A percentile compares a stretch with the other conserved stretches of the same genome.
Conservation (phyloP, 1,284 basidiomycete species). For the Ceratobasidium sp. region DNA sequence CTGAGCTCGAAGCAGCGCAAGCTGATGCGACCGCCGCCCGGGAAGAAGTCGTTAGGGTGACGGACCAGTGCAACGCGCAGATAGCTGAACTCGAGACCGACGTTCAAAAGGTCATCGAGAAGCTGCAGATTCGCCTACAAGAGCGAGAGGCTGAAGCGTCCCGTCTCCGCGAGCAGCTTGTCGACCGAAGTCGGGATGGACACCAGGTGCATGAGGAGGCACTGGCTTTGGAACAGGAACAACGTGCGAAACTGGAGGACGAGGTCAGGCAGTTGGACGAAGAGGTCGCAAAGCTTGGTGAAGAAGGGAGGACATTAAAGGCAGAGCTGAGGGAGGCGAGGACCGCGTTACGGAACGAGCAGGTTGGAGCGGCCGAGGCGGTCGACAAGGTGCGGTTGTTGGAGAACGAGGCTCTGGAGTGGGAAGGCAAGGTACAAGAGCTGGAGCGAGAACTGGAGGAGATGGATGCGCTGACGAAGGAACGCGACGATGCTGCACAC, state of each 20-base stretch:
- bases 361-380: constrained; percentile 15
- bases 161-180: constrained; percentile 23
- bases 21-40: constrained; percentile 36
- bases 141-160: constrained; percentile 44
- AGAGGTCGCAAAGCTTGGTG: constrained; percentile 28
- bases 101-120: constrained; percentile 37
- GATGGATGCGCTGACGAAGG: constrained; percentile 57
- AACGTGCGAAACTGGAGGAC: constrained; percentile 16
- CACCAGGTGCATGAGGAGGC: constrained; percentile 43
- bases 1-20: constrained; percentile 35
- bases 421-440: constrained; percentile 70
- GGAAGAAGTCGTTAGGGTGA: constrained; percentile 41
- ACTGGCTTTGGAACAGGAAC: constrained; percentile 39
- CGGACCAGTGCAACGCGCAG: constrained; percentile 38
- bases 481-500: constrained; percentile 61
- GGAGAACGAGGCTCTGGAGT: constrained; percentile 19
- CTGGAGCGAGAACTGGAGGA: constrained; percentile 71
- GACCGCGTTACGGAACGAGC: constrained; percentile 41
- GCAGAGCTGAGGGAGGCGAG: constrained; percentile 41
- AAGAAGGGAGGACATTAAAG: constrained; percentile 59
- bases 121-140: constrained; percentile 46
- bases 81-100: constrained; percentile 39
- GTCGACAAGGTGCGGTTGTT: constrained; percentile 16
- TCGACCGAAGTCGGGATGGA: constrained; percentile 35
- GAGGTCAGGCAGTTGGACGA: constrained; percentile 28